Evolutionary conservation across 2,329 filamentous ascomycete genomes (phyloP).

Genomic region (Nectriaceae sp.): DNA sequence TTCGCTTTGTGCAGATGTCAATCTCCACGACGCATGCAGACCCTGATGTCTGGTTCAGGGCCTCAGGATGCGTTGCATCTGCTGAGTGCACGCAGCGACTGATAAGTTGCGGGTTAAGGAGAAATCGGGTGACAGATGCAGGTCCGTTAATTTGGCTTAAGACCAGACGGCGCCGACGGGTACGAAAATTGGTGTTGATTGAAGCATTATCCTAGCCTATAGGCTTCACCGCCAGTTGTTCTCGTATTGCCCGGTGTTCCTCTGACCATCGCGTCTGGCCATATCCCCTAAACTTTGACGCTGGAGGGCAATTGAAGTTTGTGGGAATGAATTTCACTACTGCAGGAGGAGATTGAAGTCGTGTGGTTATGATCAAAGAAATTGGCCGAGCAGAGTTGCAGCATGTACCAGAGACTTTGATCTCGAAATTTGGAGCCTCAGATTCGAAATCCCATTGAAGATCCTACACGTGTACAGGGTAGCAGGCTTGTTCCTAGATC

Average conservation of each 20-base stretch:
- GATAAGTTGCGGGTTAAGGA: conserved; percentile 6
- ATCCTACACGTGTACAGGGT: not conserved
- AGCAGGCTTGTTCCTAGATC: conserved; percentile 2
- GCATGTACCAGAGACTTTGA: conserved; percentile 10
- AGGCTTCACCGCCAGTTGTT: conserved; percentile 28
- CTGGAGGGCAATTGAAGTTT: not conserved
- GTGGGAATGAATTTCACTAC: conserved; percentile 12
- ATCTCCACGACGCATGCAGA: not conserved
- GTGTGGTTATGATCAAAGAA: conserved; percentile 5
- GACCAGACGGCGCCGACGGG: conserved; percentile 12
- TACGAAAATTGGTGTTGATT: conserved; percentile 9
- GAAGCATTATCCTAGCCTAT: conserved; percentile 16
- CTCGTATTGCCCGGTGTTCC: conserved; percentile 10
- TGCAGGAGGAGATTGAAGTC: conserved; percentile 24
- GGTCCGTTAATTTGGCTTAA: conserved; percentile 17
- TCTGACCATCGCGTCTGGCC: conserved; percentile 13
- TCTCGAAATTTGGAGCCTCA: no score
- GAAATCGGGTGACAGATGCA: conserved; percentile 25
- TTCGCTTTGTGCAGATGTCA: not conserved
- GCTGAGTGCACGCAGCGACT: not conserved
- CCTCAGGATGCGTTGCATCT: not conserved
- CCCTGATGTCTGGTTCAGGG: not conserved
- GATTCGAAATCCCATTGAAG: no score
- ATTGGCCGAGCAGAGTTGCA: conserved; percentile 4
- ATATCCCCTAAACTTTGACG: conserved; percentile 1